Evolutionary conservation across 2,329 filamentous ascomycete species (phyloP), one percentile per base, ranked within the genome.

Genomic region (Anthostomella pinea): DNA sequence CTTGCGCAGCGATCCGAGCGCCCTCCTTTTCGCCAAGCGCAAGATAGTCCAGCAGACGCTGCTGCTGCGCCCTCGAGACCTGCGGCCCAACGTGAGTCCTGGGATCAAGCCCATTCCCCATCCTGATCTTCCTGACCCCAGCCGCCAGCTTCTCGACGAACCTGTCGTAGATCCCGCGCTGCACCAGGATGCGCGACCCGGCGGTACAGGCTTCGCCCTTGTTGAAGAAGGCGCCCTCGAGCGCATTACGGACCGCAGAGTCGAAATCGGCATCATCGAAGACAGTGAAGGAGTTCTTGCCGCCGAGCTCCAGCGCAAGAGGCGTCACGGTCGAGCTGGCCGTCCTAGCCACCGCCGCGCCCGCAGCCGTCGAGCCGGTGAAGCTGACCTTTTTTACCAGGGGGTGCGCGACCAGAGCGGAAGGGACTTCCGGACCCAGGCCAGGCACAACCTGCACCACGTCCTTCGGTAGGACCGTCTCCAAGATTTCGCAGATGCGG

Each of bases 81-180:
- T 91, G 87, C 32, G 87, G 87, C 33, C 87, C 87, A 67, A 91
- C 86, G 82, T 89, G 90, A 50, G 85, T 90, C 49, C 83, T 75
- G 43, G 73, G 58, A 54, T 75, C 69, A 73, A 91, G 89, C 45
- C 86, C 87, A 69, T 91, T 83, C 50, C 87, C 87, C 50, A 93
- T 83, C 57, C 80, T 78, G 74, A 89, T 90, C 69, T 76, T 64
- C 54, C 35, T 41, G 21, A 43, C 39, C 0, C 35, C 36, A 5
- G 69, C 58, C 27, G 85, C 83, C 37, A 85, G 79, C 67, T 79
- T 75, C 56, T 75, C 70, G 32, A 93, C 66, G 69, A 93, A 93
- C 70, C 86, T 81, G 69, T 91, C 85, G 69, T 91, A 89, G 66
- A 93, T 83, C 45, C 73, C 72, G 57, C 90, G 85, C 64, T 93